Evolutionary conservation across 2,329 filamentous ascomycete genomes (phyloP).

Genomic region (Alternaria brassicae): DNA sequence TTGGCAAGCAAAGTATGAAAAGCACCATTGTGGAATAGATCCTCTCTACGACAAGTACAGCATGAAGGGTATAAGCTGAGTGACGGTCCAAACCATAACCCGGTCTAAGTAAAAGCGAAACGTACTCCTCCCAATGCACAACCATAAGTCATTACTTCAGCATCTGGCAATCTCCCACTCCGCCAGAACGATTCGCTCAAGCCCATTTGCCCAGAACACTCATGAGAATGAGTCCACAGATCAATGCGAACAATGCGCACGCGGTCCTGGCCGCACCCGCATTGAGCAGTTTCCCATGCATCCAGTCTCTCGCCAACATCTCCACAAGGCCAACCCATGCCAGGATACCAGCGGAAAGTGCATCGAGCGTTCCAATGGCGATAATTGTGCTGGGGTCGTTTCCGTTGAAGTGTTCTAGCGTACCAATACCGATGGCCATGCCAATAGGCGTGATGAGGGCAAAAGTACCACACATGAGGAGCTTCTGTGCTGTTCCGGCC

Average conservation of each 20-base stretch:
- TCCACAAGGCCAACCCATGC: slow-evolving; percentile 82
- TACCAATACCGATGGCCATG: slow-evolving; percentile 81
- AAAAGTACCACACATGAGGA: slow-evolving; percentile 69
- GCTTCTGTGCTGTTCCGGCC: slow-evolving; percentile 57
- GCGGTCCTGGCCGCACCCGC: slow-evolving; percentile 59
- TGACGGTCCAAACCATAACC: background rate
- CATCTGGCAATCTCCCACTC: background rate
- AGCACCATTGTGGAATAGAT: slow-evolving; percentile 35
- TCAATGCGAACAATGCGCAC: slow-evolving; percentile 61
- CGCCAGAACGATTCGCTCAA: slow-evolving; percentile 36
- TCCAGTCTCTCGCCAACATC: slow-evolving; percentile 81
- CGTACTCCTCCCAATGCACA: slow-evolving; percentile 3
- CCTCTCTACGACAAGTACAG: background rate
- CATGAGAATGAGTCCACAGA: slow-evolving; percentile 72
- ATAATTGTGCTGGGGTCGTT: slow-evolving; percentile 73
- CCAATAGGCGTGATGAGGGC: slow-evolving; percentile 76
- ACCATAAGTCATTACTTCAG: slow-evolving; percentile 3
- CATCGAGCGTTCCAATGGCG: slow-evolving; percentile 76
- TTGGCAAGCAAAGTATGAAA: slow-evolving; percentile 43
- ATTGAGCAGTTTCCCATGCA: slow-evolving; percentile 59
- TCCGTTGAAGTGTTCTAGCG: slow-evolving; percentile 74
- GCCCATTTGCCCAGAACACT: slow-evolving; percentile 79
- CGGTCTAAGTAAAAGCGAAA: slow-evolving; percentile 2
- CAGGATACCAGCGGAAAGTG: slow-evolving; percentile 76
- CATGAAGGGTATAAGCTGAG: slow-evolving; percentile 3